Evolutionary conservation across 768 basidiomycete species (phyloP).

Genomic region (Leccinum longicurvipes): DNA sequence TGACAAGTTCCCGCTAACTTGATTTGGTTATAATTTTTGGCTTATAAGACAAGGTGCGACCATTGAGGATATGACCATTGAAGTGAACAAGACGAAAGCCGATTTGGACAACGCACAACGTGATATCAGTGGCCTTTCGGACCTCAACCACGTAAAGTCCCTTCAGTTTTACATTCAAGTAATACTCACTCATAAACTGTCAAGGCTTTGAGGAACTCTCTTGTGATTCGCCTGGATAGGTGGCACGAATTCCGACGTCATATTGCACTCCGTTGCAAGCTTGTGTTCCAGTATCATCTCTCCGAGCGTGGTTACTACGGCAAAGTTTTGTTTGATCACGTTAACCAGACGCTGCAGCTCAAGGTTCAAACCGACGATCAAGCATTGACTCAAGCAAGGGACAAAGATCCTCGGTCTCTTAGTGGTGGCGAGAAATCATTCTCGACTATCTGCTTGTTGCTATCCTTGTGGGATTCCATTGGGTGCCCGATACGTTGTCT

Average conservation of each 20-base stretch:
- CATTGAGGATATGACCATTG: slow-evolving; percentile 71
- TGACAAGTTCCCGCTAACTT: background rate
- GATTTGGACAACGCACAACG: slow-evolving; percentile 56
- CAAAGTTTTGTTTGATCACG: slow-evolving; percentile 85
- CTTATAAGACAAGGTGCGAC: slow-evolving; percentile 65
- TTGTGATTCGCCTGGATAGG: slow-evolving; percentile 58
- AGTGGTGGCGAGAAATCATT: slow-evolving; percentile 97
- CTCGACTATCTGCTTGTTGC: slow-evolving; percentile 87
- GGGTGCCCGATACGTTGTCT: slow-evolving; percentile 92
- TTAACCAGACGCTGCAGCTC: slow-evolving; percentile 56
- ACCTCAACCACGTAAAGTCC: slow-evolving; percentile 60
- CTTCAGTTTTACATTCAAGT: background rate
- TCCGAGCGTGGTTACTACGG: slow-evolving; percentile 86
- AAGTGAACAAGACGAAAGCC: slow-evolving; percentile 62
- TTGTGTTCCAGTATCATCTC: slow-evolving; percentile 79
- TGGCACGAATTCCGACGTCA: slow-evolving; percentile 90
- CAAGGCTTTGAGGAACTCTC: slow-evolving; percentile 66
- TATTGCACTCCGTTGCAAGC: slow-evolving; percentile 84
- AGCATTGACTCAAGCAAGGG: slow-evolving; percentile 57
- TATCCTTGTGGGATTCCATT: slow-evolving; percentile 96
- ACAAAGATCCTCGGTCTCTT: slow-evolving; percentile 82
- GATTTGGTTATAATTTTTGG: too few relatives aligned
- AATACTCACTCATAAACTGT: slow-evolving; percentile 8
- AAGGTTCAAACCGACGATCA: slow-evolving; percentile 86
- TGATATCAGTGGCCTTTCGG: slow-evolving; percentile 61